Evolutionary conservation across 106 monocot species (phyloP), one percentile per base, ranked within the genome.

Genomic region (Chionographis japonica): DNA sequence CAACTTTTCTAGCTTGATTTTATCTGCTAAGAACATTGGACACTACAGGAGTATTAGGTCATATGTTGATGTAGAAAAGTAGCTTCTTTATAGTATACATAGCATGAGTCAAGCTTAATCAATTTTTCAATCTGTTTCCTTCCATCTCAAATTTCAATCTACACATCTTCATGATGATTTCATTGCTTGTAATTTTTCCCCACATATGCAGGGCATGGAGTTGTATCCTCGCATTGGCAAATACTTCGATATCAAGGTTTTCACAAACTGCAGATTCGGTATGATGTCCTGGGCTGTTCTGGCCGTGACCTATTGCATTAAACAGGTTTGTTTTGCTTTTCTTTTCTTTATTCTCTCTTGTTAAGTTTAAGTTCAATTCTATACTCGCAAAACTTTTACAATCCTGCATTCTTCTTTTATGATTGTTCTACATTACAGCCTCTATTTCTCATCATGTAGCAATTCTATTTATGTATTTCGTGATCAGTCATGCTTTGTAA

Each of bases 251-350:
- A 98, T 98, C 46, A 98, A 98, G 70, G 97, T 92, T 19, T 92
- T 97, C 70, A 97, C 97, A 60, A 98, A 98, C 54, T 98, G 97
- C 59, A 82, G 97, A 36, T 98, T 98, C 65, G 97, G 97, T 27
- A 85, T 98, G 97, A 98, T 98, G 92, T 98, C 97, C 2, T 98
- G 97, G 97, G 97, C 97, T 67, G 97, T 98, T 76, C 87, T 98
- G 62, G 82, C 92, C 52, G 52, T 92, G 61, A 92, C 97, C 16
- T 98, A 98, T 79, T 92, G 92, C 80, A 90, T 98, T 38, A 98
- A 98, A 69, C 97, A 98, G 97, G 97, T 98, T 50, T 58, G 71
- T 54, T 7, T 67, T 52, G 51, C 19, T 67, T 54, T 49, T 56
- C 68, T 50, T 11, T 59, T 51, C 15, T 43, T 27, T 54, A 57